phyloP scores from a whole-genome alignment of 495 filamentous ascomycete species.

The Pyronema domesticum region DNA sequence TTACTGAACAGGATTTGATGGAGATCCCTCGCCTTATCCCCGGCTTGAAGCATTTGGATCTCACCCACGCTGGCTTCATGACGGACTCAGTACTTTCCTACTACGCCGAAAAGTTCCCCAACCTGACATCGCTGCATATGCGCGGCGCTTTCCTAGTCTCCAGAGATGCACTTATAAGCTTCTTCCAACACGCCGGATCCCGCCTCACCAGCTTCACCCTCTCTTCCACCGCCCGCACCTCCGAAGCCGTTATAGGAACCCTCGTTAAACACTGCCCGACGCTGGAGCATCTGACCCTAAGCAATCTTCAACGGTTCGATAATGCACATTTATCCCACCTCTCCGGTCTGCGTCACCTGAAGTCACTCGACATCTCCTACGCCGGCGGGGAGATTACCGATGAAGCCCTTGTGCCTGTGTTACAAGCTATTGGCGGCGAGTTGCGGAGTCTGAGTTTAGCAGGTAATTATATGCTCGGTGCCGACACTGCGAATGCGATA shows the following conservation, averaged over 20 bases:
- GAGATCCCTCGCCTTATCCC: slow-evolving; percentile 15
- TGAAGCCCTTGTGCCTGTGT: slow-evolving; percentile 7
- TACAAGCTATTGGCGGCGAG: slow-evolving; percentile 13
- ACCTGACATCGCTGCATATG: slow-evolving; percentile 14
- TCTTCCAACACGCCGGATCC: slow-evolving; percentile 10
- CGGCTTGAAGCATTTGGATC: slow-evolving; percentile 13
- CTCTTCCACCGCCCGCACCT: slow-evolving; percentile 16
- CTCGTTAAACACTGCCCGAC: slow-evolving; percentile 19
- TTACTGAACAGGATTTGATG: slow-evolving; percentile 12
- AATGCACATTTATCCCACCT: slow-evolving; percentile 8
- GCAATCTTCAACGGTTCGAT: slow-evolving; percentile 10
- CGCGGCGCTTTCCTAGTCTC: slow-evolving; percentile 20
- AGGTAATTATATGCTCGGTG: slow-evolving; percentile 7
- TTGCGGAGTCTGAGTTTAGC: slow-evolving; percentile 14
- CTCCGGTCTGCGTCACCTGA: slow-evolving; percentile 7
- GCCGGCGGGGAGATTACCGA: slow-evolving; percentile 16
- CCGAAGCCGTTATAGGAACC: slow-evolving; percentile 9
- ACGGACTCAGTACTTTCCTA: slow-evolving; percentile 19
- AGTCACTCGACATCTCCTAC: slow-evolving; percentile 16
- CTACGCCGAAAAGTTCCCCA: slow-evolving; percentile 17
- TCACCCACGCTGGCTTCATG: slow-evolving; percentile 15
- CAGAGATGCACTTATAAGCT: slow-evolving; percentile 9
- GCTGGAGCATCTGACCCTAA: slow-evolving; percentile 12
- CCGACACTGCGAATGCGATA: slow-evolving; percentile 5
- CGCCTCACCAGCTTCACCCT: slow-evolving; percentile 12